These are phyloP conservation scores for Fusarium dlaminii DNA, from an alignment of 2,329 filamentous ascomycete species.

Conservation along the genomic window DNA sequence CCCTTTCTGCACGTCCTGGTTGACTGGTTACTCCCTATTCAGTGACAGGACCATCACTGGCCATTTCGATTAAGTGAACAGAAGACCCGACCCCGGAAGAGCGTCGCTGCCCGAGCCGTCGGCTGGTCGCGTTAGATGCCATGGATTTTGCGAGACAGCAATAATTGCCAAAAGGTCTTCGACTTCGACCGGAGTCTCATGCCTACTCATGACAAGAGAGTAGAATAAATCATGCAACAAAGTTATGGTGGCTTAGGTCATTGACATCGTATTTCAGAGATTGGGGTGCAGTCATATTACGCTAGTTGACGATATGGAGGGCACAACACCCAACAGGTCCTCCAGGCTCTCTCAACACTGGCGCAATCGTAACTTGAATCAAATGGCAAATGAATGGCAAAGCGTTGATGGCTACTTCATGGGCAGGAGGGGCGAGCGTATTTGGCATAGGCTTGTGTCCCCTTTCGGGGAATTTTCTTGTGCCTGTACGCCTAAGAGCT, in stretches of 20 bases:
- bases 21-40: not conserved
- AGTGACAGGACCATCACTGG: not conserved
- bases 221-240: not conserved
- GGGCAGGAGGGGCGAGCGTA: slow-evolving; percentile 20
- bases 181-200: slow-evolving; percentile 2
- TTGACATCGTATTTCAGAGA: not conserved
- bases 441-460: slow-evolving; percentile 46
- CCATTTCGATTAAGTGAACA: slow-evolving; percentile 1
- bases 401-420: not conserved
- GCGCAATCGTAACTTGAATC: slow-evolving; percentile 6
- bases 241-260: not conserved
- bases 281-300: slow-evolving; percentile 1
- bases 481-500: slow-evolving; percentile 52
- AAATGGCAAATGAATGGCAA: slow-evolving; percentile 11
- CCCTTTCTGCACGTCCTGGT: not conserved
- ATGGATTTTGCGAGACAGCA: slow-evolving; percentile 17
- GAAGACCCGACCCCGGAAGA: slow-evolving; percentile 9
- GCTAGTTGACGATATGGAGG: not conserved
- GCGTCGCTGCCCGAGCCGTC: slow-evolving; percentile 30
- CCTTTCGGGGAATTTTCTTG: slow-evolving; percentile 50
- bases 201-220: not conserved
- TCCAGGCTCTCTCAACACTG: slow-evolving; percentile 9
- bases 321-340: slow-evolving; percentile 5
- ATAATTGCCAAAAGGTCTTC: slow-evolving; percentile 6
- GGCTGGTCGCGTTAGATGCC: slow-evolving; percentile 34